Evolutionary conservation across 2,329 filamentous ascomycete genomes (phyloP).

Genomic region (Colletotrichum cuscutae): DNA sequence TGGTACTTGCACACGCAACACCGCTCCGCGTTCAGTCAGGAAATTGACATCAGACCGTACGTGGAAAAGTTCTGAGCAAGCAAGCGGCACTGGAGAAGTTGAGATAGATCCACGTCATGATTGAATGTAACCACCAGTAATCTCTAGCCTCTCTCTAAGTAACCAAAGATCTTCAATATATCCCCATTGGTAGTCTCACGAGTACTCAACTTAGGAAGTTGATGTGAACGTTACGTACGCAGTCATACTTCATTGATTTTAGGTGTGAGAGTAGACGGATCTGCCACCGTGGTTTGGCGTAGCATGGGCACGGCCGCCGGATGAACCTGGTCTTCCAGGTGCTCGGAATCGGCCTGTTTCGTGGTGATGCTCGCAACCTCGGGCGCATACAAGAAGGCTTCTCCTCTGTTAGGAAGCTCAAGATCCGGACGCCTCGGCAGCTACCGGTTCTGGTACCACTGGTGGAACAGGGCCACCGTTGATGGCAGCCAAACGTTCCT

Average conservation of each 20-base stretch:
- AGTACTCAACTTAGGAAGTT: slow-evolving; percentile 10
- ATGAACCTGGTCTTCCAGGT: slow-evolving; percentile 33
- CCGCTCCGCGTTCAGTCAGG: slow-evolving; percentile 81
- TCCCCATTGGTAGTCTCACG: slow-evolving; percentile 24
- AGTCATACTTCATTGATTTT: slow-evolving; percentile 38
- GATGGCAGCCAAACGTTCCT: slow-evolving; percentile 66
- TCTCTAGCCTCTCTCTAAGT: slow-evolving; percentile 4
- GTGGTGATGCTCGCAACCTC: slow-evolving; percentile 28
- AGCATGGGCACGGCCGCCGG: slow-evolving; percentile 28
- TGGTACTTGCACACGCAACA: slow-evolving; percentile 88
- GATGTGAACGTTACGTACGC: slow-evolving; percentile 29
- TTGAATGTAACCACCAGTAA: not conserved
- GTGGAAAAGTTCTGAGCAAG: slow-evolving; percentile 75
- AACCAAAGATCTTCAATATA: slow-evolving; percentile 12
- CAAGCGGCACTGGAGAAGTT: not conserved
- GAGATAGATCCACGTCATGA: not conserved
- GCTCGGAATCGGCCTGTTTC: slow-evolving; percentile 37
- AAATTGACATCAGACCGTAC: slow-evolving; percentile 83
- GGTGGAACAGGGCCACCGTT: slow-evolving; percentile 37
- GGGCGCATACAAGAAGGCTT: slow-evolving; percentile 27
- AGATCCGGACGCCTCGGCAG: slow-evolving; percentile 30
- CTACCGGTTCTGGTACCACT: slow-evolving; percentile 7
- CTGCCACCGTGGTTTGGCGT: slow-evolving; percentile 29
- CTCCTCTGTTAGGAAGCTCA: slow-evolving; percentile 23
- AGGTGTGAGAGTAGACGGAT: slow-evolving; percentile 33